Percentiles rank a stretch among this genome's conserved stretches.
phyloP scores from a whole-genome alignment of 1,284 basidiomycete genomes.

The Pseudozyma thailandica region DNA sequence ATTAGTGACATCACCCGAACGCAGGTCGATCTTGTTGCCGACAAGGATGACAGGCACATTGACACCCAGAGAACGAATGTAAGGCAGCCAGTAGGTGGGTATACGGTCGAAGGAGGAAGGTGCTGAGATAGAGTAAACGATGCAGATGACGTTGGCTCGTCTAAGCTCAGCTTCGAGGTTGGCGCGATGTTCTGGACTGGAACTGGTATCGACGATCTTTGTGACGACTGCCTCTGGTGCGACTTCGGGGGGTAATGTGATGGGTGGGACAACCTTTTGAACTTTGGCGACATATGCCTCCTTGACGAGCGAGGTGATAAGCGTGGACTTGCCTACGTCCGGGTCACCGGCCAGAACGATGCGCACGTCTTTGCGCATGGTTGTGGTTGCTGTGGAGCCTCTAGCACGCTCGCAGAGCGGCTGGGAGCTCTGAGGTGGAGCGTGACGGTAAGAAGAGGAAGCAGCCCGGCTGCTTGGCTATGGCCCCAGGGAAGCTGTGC shows the following conservation, averaged over 20 bases:
- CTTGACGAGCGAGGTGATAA: slow-evolving; percentile 73
- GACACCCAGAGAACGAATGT: slow-evolving; percentile 89
- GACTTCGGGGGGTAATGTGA: slow-evolving; percentile 65
- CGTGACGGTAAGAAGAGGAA: not conserved
- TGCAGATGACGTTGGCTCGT: slow-evolving; percentile 95
- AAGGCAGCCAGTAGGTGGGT: slow-evolving; percentile 98
- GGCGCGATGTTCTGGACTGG: slow-evolving; percentile 76
- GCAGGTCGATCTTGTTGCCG: slow-evolving; percentile 96
- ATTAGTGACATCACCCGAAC: slow-evolving; percentile 91
- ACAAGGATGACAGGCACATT: slow-evolving; percentile 96
- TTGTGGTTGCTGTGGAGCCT: not conserved
- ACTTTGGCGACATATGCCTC: slow-evolving; percentile 90
- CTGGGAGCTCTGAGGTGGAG: slow-evolving; percentile 3
- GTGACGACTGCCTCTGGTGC: slow-evolving; percentile 65
- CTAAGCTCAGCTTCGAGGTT: slow-evolving; percentile 94
- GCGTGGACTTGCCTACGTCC: slow-evolving; percentile 70
- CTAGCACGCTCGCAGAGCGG: slow-evolving; percentile 26
- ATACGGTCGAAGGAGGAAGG: slow-evolving; percentile 95
- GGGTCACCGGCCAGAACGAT: slow-evolving; percentile 94
- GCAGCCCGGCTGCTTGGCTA: slow-evolving; percentile 1
- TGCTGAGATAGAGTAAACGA: slow-evolving; percentile 93
- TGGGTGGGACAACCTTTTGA: slow-evolving; percentile 68
- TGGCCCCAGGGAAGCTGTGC: not conserved
- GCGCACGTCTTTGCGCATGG: slow-evolving; percentile 86
- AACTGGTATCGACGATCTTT: slow-evolving; percentile 65